A percentile compares a stretch with the other conserved stretches of the same genome.
These are phyloP conservation scores for Yarrowia osloensis DNA, from an alignment of 805 yeast genomes.

Conservation along the genomic window DNA sequence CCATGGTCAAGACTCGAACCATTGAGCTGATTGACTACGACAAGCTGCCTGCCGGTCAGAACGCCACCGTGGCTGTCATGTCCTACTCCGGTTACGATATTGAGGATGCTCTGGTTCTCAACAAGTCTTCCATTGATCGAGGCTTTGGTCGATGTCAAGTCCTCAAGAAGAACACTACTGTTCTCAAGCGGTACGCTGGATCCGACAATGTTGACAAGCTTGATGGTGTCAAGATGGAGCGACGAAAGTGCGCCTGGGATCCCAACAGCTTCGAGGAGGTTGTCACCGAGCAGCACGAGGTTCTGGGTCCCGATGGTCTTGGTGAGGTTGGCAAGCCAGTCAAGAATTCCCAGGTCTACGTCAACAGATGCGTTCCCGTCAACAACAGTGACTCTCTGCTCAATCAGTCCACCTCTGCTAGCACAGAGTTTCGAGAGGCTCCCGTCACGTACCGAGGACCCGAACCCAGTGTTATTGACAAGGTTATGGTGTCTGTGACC, in stretches of 20 bases:
- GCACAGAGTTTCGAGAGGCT: slow-evolving; percentile 76
- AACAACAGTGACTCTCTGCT: slow-evolving; percentile 73
- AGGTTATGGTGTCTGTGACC: slow-evolving; percentile 94
- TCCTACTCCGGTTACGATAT: slow-evolving; percentile 98
- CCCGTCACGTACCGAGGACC: slow-evolving; percentile 94
- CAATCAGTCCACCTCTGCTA: slow-evolving; percentile 40
- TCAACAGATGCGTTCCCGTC: slow-evolving; percentile 86
- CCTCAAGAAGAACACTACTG: slow-evolving; percentile 85
- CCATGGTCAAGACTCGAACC: slow-evolving; percentile 97
- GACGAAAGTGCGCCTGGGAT: slow-evolving; percentile 19
- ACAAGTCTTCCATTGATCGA: slow-evolving; percentile 90
- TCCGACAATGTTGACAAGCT: slow-evolving; percentile 83
- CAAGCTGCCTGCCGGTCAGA: slow-evolving; percentile 97
- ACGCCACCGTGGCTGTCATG: slow-evolving; percentile 99
- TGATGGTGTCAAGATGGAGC: slow-evolving; percentile 84
- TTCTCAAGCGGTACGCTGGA: slow-evolving; percentile 87
- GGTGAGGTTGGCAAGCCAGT: slow-evolving; percentile 94
- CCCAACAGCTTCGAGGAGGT: slow-evolving; percentile 48
- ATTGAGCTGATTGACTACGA: slow-evolving; percentile 94
- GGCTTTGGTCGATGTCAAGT: slow-evolving; percentile 99
- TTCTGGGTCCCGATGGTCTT: slow-evolving; percentile 91
- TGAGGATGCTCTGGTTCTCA: slow-evolving; percentile 95
- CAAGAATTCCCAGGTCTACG: slow-evolving; percentile 89
- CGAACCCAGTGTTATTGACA: slow-evolving; percentile 92
- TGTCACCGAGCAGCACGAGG: slow-evolving; percentile 66